Percentiles rank a stretch among this genome's conserved stretches.
phyloP scores from a whole-genome alignment of 371 early-diverging fungal genomes.

The Choanephora cucurbitarum region DNA sequence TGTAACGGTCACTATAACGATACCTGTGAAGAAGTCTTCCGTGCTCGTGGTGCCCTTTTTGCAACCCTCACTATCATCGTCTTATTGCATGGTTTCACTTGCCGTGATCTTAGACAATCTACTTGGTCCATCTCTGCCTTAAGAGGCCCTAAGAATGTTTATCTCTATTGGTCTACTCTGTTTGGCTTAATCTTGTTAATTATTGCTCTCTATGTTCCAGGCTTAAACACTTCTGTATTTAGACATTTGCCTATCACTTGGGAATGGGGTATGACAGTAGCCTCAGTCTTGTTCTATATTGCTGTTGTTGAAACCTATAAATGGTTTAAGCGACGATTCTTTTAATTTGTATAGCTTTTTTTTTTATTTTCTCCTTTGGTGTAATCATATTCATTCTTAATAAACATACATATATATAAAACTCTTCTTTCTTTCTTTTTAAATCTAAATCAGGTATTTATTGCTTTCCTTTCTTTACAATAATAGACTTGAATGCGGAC shows the following conservation, averaged over 20 bases:
- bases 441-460: too few species aligned
- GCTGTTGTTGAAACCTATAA: slow-evolving; percentile 61
- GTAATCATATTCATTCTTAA: too few species aligned
- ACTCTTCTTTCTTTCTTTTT: too few species aligned
- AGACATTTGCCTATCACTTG: slow-evolving; percentile 66
- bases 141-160: slow-evolving; percentile 57
- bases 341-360: slow-evolving; percentile 6
- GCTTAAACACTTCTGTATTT: slow-evolving; percentile 67
- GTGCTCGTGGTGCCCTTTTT: slow-evolving; percentile 75
- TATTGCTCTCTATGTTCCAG: slow-evolving; percentile 71
- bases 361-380: background rate
- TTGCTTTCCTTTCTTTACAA: slow-evolving; percentile 28
- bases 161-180: slow-evolving; percentile 54
- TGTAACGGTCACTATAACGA: slow-evolving; percentile 65
- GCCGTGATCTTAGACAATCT: slow-evolving; percentile 66
- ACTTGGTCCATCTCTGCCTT: slow-evolving; percentile 52
- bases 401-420: background rate
- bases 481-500: slow-evolving; percentile 33
- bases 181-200: slow-evolving; percentile 58
- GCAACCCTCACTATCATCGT: slow-evolving; percentile 66
- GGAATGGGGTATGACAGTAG: slow-evolving; percentile 78
- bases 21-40: slow-evolving; percentile 68
- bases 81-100: slow-evolving; percentile 73
- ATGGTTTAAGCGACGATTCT: slow-evolving; percentile 36
- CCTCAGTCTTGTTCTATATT: slow-evolving; percentile 60